Percentiles rank a stretch among this genome's conserved stretches.
Evolutionary conservation across 1,284 basidiomycete genomes (phyloP).

Genomic region (Puccinia novopanici): DNA sequence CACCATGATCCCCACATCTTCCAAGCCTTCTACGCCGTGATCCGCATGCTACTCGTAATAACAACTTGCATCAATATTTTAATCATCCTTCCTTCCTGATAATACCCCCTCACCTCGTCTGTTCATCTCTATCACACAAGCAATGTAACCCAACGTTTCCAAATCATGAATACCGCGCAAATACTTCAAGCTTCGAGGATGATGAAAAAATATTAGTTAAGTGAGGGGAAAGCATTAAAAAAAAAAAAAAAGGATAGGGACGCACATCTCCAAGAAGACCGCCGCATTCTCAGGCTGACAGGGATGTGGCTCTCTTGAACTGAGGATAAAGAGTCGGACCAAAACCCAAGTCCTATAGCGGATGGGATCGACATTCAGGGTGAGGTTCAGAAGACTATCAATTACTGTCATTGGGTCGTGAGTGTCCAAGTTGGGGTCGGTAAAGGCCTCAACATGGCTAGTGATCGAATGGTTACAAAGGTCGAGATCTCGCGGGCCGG

Average conservation of each 20-base stretch:
- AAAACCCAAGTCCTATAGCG: slow-evolving; percentile 37
- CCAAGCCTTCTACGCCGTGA: not conserved
- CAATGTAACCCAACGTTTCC: slow-evolving; percentile 47
- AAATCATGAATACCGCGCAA: slow-evolving; percentile 41
- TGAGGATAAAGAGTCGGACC: slow-evolving; percentile 29
- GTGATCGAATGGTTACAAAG: slow-evolving; percentile 12
- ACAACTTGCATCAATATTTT: not conserved
- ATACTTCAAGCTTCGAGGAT: slow-evolving; percentile 26
- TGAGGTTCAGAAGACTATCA: slow-evolving; percentile 23
- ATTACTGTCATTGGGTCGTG: slow-evolving; percentile 27
- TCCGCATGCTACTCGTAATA: not conserved
- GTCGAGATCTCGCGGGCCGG: slow-evolving; percentile 38
- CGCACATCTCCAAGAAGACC: slow-evolving; percentile 39
- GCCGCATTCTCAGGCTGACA: not conserved
- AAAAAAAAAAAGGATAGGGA: not conserved
- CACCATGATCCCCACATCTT: not conserved
- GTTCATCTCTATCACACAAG: slow-evolving; percentile 42
- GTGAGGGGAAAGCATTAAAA: not conserved
- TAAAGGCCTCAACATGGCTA: slow-evolving; percentile 24
- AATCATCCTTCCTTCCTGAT: not conserved
- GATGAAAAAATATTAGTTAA: not conserved
- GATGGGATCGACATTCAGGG: slow-evolving; percentile 1
- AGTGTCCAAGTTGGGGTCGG: slow-evolving; percentile 22
- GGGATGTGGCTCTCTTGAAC: not conserved
- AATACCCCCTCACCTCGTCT: slow-evolving; percentile 33